These are phyloP conservation scores for Metschnikowia arizonensis DNA, from an alignment of 805 yeast genomes.

Conservation along the genomic window DNA sequence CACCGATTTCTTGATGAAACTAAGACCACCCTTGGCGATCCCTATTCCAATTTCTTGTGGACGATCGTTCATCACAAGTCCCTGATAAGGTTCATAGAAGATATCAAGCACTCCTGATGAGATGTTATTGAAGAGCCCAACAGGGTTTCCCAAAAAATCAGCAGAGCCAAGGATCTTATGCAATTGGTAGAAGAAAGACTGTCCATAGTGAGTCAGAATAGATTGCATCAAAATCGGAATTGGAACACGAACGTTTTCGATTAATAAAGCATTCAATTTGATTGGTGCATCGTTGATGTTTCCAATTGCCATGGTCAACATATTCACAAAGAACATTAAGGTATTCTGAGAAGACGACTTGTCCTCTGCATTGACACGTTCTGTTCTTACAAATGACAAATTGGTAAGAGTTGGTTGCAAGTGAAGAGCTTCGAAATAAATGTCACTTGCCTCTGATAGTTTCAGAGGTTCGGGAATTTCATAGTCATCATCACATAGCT, in stretches of 20 bases:
- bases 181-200: slow-evolving; percentile 85
- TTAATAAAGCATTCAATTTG: slow-evolving; percentile 74
- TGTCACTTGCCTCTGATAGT: slow-evolving; percentile 57
- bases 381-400: slow-evolving; percentile 87
- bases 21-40: slow-evolving; percentile 90
- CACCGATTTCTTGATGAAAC: slow-evolving; percentile 90
- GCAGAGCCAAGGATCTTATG: slow-evolving; percentile 95
- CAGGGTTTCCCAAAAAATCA: slow-evolving; percentile 94
- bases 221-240: slow-evolving; percentile 65
- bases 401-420: slow-evolving; percentile 88
- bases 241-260: slow-evolving; percentile 89
- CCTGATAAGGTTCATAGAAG: slow-evolving; percentile 96
- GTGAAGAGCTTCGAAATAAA: slow-evolving; percentile 89
- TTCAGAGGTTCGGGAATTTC: slow-evolving; percentile 67
- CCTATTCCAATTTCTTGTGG: slow-evolving; percentile 96
- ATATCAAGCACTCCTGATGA: slow-evolving; percentile 95
- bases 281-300: slow-evolving; percentile 97
- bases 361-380: slow-evolving; percentile 64
- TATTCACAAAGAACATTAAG: slow-evolving; percentile 71
- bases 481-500: slow-evolving; percentile 58
- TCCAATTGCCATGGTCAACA: slow-evolving; percentile 94
- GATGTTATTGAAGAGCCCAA: slow-evolving; percentile 87
- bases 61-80: slow-evolving; percentile 87
- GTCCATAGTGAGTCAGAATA: slow-evolving; percentile 81
- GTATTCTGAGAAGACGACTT: slow-evolving; percentile 60